Evolutionary conservation across 345 rosid species (phyloP), one percentile per base, ranked within the genome.

Genomic region (Arabidopsis suecica): DNA sequence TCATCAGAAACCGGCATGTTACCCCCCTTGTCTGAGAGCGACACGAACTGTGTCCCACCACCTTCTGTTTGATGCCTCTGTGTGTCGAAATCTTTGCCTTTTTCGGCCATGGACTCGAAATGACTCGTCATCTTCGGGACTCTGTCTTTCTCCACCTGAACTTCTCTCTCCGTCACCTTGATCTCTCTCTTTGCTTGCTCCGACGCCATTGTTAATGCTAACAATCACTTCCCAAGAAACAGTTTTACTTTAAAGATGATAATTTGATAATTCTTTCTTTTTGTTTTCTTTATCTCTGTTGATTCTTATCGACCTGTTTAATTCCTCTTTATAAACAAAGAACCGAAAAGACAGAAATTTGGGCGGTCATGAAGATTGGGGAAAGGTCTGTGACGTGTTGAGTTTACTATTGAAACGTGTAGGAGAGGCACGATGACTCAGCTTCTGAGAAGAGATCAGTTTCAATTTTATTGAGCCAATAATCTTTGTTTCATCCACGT

Each of bases 121-220:
- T 85, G 93, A 68, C 62, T 77, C 5, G 89, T 75, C 82, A 89
- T 86, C 72, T 85, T 86, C 0, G 93, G 94, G 22, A 83, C 94
- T 71, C 58, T 80, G 7, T 86, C 91, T 69, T 81, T 83, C 89
- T 85, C 93, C 22, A 79, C 79, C 7, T 53, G 48, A 73, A 72
- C 72, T 47, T 86, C 92, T 42, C 76, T 68, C 66, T 85, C 90
- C 3, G 5, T 54, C 38, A 82, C 82, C 4, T 70, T 70, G 77
- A 81, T 84, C 11, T 86, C 89, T 72, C 82, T 82, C 34, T 83
- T 74, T 14, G 77, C 47, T 76, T 94, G 91, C 73, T 86, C 81
- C 0, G 95, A 92, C 41, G 96, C 82, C 99, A 90, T 90, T 65
- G 58, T 42, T 58, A 7, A 41, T 1, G 11, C 59, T 54, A n/a